Conservation (phyloP, 2,329 filamentous ascomycete genomes). For the Exophiala spinifera region DNA sequence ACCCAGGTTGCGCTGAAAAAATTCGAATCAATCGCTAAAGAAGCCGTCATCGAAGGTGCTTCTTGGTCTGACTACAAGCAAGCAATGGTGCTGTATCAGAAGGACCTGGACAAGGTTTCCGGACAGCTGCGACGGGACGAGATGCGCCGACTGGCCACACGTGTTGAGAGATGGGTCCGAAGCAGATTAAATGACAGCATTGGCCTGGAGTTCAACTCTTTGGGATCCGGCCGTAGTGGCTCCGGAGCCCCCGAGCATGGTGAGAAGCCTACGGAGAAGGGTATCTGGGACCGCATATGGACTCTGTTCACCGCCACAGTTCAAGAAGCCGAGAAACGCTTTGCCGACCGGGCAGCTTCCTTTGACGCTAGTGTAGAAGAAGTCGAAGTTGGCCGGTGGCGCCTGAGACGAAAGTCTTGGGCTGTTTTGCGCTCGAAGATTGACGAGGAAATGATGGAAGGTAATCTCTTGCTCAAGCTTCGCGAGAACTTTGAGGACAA, state of each 20-base stretch:
- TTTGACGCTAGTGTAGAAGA: conserved; percentile 91
- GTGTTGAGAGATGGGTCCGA: conserved; percentile 91
- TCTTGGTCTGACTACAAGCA: conserved; percentile 84
- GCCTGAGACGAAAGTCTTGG: conserved; percentile 91
- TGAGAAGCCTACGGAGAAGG: conserved; percentile 73
- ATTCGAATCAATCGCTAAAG: conserved; percentile 73
- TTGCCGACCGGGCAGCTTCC: conserved; percentile 83
- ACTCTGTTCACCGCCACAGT: conserved; percentile 77
- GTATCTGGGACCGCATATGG: conserved; percentile 97
- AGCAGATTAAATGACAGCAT: conserved; percentile 82
- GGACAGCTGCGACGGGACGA: conserved; percentile 84
- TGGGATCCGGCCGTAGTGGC: conserved; percentile 82
- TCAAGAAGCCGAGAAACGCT: conserved; percentile 77
- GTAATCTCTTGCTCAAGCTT: conserved; percentile 90
- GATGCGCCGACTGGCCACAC: conserved; percentile 85
- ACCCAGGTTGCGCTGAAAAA: conserved; percentile 71
- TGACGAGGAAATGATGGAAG: conserved; percentile 97
- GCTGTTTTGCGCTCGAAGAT: conserved; percentile 83
- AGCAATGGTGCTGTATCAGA: conserved; percentile 75
- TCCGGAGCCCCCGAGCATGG: conserved; percentile 75
- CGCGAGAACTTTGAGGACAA: conserved; percentile 99
- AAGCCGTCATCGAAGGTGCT: conserved; percentile 72
- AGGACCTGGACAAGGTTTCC: conserved; percentile 88
- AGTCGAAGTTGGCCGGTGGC: conserved; percentile 88
- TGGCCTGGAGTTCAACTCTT: conserved; percentile 91